These are phyloP conservation scores for Fusarium foetens DNA, from an alignment of 2,329 filamentous ascomycete species.

Conservation along the genomic window DNA sequence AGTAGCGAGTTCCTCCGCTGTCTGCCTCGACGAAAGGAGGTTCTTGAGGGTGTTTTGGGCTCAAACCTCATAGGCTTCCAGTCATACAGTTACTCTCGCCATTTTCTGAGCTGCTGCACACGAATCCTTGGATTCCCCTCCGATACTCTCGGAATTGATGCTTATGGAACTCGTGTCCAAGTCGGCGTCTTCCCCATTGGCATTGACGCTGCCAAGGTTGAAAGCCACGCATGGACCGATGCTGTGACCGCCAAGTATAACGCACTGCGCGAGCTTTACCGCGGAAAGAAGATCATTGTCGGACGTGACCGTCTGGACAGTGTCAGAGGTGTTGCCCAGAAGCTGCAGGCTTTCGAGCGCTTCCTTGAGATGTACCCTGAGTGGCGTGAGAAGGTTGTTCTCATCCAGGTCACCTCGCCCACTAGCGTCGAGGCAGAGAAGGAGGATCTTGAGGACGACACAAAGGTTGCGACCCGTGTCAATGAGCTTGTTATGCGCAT, in stretches of 20 bases:
- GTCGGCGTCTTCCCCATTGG: slow-evolving; percentile 96
- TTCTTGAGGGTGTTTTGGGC: slow-evolving; percentile 88
- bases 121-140: slow-evolving; percentile 91
- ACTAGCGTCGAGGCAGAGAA: slow-evolving; percentile 82
- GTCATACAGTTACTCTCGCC: slow-evolving; percentile 92
- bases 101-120: slow-evolving; percentile 94
- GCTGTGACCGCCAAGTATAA: slow-evolving; percentile 76
- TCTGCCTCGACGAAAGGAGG: slow-evolving; percentile 86
- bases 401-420: slow-evolving; percentile 95
- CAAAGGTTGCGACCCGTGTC: slow-evolving; percentile 87
- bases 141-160: slow-evolving; percentile 84
- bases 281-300: slow-evolving; percentile 94
- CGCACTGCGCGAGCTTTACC: slow-evolving; percentile 79
- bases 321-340: slow-evolving; percentile 93
- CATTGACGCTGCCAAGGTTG: slow-evolving; percentile 86
- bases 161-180: slow-evolving; percentile 87
- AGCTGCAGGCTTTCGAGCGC: slow-evolving; percentile 91
- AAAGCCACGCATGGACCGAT: slow-evolving; percentile 77
- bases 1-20: slow-evolving; percentile 96
- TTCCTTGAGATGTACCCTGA: slow-evolving; percentile 92
- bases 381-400: slow-evolving; percentile 90
- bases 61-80: slow-evolving; percentile 96
- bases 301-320: slow-evolving; percentile 94
- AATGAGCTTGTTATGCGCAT: slow-evolving; percentile 91
- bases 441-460: slow-evolving; percentile 71